Evolutionary conservation across 1,139 yeast species (phyloP), one percentile per base, ranked within the genome.

Genomic region (Nakaseomyces glabratus): DNA sequence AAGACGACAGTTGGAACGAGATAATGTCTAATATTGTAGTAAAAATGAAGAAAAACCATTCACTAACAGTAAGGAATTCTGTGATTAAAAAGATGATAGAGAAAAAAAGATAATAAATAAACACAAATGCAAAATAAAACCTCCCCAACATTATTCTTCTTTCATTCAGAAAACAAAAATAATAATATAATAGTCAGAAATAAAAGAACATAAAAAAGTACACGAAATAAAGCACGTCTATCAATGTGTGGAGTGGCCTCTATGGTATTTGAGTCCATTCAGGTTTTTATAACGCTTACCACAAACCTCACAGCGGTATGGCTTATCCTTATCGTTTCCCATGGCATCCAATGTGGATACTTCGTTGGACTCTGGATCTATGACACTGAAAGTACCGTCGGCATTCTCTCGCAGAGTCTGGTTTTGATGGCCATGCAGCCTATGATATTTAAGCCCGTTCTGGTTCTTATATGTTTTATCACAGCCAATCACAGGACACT

Each of bases 401-500:
- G 88, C 82, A 57, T 90, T 90, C 49, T 81, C 84, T 54, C 85
- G 81, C 42, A 90, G 64, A 24, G 84, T 85, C 62, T 90, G 98
- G 55, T 90, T 88, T 61, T 86, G 96, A 60, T 90, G 98, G 33
- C 99, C 99, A 59, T 90, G 99, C 46, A 84, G 66, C 46, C 95
- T 72, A 62, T 90, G 99, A 61, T 90, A 90, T 59, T 90, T 90
- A 54, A 90, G 69, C 10, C 99, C 99, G 56, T 90, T 90, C 62
- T 90, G 98, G 60, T 90, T 90, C 66, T 90, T 90, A 62, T 90
- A 90, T 23, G 93, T 88, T 66, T 90, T 90, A 51, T 88, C 97
- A 62, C 99, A 90, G 5, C 98, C 98, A 53, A 86, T 82, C 26
- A 90, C 98, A 1, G 97, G 98, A 63, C 99, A 90, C 58, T 82